phyloP scores from a whole-genome alignment of 768 basidiomycete genomes.

The Amanita subjunquillea region DNA sequence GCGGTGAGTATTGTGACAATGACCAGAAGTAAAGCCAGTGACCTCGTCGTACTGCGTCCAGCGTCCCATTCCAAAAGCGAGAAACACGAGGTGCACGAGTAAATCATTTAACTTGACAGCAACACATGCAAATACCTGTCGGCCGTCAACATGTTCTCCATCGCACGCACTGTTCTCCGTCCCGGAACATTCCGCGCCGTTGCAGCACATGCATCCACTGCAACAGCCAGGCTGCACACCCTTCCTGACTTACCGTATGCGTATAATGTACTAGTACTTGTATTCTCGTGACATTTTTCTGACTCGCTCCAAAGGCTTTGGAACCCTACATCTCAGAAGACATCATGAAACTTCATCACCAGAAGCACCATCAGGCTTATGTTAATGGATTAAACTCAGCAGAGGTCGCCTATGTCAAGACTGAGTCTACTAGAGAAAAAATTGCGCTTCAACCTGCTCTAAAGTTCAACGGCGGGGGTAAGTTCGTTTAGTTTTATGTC shows the following conservation, averaged over 20 bases:
- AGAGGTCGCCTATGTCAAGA: conserved; percentile 68
- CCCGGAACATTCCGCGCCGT: conserved; percentile 29
- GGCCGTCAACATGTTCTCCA: conserved; percentile 34
- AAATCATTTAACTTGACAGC: not conserved
- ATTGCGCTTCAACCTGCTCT: conserved; percentile 86
- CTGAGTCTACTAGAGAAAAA: conserved; percentile 55
- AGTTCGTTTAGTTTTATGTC: conserved; percentile 10
- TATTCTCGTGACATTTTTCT: not conserved
- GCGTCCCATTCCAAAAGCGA: not conserved
- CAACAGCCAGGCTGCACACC: conserved; percentile 50
- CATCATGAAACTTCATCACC: conserved; percentile 93
- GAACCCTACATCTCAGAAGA: conserved; percentile 87
- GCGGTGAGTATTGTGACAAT: not conserved
- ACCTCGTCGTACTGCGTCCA: conserved; percentile 26
- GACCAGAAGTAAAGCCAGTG: not conserved
- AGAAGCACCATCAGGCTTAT: conserved; percentile 87
- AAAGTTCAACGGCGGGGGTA: conserved; percentile 97
- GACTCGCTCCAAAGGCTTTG: conserved; percentile 46
- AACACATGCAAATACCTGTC: not conserved
- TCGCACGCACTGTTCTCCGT: conserved; percentile 32
- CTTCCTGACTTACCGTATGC: conserved; percentile 73
- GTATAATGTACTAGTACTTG: conserved; percentile 45
- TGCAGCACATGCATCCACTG: conserved; percentile 21
- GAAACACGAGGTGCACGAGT: not conserved
- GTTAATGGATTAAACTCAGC: conserved; percentile 93